Evolutionary conservation across 352 stramenopile genomes (phyloP).

Genomic region (Plasmopara muralis): DNA sequence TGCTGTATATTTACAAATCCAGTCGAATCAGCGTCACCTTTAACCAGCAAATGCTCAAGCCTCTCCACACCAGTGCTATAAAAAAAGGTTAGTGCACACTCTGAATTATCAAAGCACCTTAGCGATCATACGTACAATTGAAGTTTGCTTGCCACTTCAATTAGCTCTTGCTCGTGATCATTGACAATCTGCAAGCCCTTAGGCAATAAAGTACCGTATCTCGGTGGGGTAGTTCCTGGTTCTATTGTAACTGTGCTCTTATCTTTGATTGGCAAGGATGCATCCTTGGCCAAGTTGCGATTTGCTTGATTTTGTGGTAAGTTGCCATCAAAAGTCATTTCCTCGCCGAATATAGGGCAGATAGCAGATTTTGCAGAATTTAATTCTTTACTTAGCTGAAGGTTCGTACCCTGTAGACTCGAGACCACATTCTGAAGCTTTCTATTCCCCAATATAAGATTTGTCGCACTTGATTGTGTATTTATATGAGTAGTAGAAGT

Average conservation of each 20-base stretch:
- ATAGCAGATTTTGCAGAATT: slow-evolving; percentile 4
- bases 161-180: slow-evolving; percentile 39
- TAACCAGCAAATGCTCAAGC: slow-evolving; percentile 33
- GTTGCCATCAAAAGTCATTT: background rate
- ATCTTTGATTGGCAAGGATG: slow-evolving; percentile 1
- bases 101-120: too few relatives aligned
- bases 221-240: too few relatives aligned
- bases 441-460: slow-evolving; percentile 39
- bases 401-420: slow-evolving; percentile 36
- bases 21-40: slow-evolving; percentile 15
- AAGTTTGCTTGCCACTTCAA: slow-evolving; percentile 37
- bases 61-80: slow-evolving; percentile 33
- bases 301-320: slow-evolving; percentile 9
- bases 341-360: slow-evolving; percentile 1
- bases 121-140: slow-evolving; percentile 33
- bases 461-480: slow-evolving; percentile 12
- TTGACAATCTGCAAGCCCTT: slow-evolving; percentile 20
- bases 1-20: slow-evolving; percentile 54
- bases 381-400: slow-evolving; percentile 37
- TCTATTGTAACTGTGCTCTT: background rate
- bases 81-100: background rate
- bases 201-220: background rate
- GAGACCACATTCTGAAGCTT: slow-evolving; percentile 37
- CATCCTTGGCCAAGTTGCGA: slow-evolving; percentile 1
- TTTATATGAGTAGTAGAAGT: slow-evolving; percentile 3